Evolutionary conservation across 2,329 filamentous ascomycete species (phyloP).

Genomic region (Neurospora sp.): DNA sequence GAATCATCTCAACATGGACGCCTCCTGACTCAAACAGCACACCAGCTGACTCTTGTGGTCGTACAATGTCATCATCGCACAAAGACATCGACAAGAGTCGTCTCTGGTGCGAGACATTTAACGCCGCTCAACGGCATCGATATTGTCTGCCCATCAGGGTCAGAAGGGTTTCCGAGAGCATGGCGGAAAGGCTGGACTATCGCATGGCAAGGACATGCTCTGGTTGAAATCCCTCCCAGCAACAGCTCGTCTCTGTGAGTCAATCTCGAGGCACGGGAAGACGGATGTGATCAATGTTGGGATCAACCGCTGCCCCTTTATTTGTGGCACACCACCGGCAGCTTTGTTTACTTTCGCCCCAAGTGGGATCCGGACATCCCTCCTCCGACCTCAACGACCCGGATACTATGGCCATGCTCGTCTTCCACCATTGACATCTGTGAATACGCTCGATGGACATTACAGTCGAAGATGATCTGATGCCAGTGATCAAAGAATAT

Average conservation of each 20-base stretch:
- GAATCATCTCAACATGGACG: neutral
- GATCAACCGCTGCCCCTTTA: neutral
- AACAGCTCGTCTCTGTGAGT: neutral
- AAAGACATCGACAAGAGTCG: neutral
- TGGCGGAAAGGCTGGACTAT: neutral
- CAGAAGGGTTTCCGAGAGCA: neutral
- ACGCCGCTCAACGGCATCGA: neutral
- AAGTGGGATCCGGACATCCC: conserved; percentile 10
- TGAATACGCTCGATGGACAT: neutral
- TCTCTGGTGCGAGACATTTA: neutral
- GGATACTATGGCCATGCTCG: conserved; percentile 9
- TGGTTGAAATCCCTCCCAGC: neutral
- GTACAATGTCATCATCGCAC: neutral
- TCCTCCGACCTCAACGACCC: conserved; percentile 12
- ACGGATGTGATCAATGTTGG: neutral
- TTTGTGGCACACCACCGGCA: neutral
- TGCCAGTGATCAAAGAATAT: too few species aligned
- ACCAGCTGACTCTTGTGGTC: neutral
- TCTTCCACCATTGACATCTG: conserved; percentile 3
- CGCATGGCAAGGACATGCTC: neutral
- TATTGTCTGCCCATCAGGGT: neutral
- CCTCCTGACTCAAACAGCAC: neutral
- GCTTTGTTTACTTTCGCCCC: conserved; percentile 12
- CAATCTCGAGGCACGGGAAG: neutral
- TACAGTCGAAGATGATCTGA: neutral